Percentiles rank a stretch among this genome's conserved stretches.
Conservation (phyloP, 2,329 filamentous ascomycete genomes). For the Fusarium sp. region DNA sequence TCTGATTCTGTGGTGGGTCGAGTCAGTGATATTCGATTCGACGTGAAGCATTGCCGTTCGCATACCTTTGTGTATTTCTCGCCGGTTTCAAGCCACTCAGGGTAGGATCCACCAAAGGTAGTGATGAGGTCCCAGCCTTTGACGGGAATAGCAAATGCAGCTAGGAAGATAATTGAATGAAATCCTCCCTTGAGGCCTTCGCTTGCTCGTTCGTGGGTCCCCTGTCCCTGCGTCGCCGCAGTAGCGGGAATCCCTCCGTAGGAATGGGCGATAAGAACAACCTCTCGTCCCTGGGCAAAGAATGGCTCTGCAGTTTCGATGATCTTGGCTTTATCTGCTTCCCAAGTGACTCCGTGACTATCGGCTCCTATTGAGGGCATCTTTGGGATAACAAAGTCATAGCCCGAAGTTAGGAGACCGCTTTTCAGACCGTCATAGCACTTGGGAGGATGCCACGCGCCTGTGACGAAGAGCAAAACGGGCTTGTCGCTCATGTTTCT, state of each 20-base stretch:
- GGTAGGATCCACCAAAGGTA: conserved; percentile 7
- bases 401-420: background rate
- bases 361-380: conserved; percentile 1
- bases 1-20: background rate
- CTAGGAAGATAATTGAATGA: conserved; percentile 5
- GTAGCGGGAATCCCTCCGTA: conserved; percentile 24
- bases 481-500: background rate
- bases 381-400: background rate
- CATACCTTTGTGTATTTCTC: conserved; percentile 14
- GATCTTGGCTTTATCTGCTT: conserved; percentile 9
- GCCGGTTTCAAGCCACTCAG: background rate
- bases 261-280: conserved; percentile 19
- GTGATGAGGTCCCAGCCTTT: conserved; percentile 25
- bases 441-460: conserved; percentile 21
- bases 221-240: conserved; percentile 1
- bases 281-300: background rate
- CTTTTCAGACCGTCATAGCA: conserved; percentile 12
- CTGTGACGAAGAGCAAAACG: conserved; percentile 14
- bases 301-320: background rate
- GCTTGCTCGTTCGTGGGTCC: background rate
- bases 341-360: conserved; percentile 12
- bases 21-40: background rate
- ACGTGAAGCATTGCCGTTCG: fast-evolving
- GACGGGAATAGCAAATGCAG: conserved; percentile 19
- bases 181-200: conserved; percentile 9